Conservation (phyloP, 176 grass and related monocot species). For the Paspalum vaginatum region DNA sequence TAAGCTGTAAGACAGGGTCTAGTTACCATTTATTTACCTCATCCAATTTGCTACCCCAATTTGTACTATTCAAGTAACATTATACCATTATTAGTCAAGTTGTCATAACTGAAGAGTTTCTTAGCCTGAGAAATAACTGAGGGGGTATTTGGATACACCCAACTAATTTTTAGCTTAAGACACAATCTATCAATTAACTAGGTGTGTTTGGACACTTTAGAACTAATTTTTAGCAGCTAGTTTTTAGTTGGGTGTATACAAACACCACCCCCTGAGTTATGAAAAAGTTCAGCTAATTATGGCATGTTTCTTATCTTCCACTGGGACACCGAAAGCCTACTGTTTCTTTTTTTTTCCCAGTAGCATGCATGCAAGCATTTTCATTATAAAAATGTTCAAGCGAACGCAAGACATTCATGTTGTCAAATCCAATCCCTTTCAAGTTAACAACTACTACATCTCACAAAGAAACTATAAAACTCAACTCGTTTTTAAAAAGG, state of each 20-base stretch:
- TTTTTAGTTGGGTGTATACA: no score
- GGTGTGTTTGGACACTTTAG: no score
- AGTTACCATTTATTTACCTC: background rate
- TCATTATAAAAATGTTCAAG: background rate
- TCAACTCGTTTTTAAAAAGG: background rate
- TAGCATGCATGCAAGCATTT: background rate
- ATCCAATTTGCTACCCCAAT: background rate
- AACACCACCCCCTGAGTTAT: no score
- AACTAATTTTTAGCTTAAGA: no score
- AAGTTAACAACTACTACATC: background rate
- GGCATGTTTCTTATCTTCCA: background rate
- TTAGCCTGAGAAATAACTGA: no score
- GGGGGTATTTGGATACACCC: no score
- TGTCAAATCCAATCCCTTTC: conserved; percentile 1
- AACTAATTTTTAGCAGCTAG: no score
- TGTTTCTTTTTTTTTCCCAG: background rate
- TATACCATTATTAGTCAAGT: background rate
- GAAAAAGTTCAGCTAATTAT: background rate
- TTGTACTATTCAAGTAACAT: background rate
- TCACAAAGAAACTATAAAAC: background rate
- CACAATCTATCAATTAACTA: no score
- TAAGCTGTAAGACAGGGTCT: background rate
- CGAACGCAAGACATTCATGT: background rate
- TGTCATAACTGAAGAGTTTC: no score
- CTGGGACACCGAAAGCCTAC: background rate